Base-by-base conservation (phyloP, 116 monocot species). In the Phalaenopsis hybrid region DNA sequence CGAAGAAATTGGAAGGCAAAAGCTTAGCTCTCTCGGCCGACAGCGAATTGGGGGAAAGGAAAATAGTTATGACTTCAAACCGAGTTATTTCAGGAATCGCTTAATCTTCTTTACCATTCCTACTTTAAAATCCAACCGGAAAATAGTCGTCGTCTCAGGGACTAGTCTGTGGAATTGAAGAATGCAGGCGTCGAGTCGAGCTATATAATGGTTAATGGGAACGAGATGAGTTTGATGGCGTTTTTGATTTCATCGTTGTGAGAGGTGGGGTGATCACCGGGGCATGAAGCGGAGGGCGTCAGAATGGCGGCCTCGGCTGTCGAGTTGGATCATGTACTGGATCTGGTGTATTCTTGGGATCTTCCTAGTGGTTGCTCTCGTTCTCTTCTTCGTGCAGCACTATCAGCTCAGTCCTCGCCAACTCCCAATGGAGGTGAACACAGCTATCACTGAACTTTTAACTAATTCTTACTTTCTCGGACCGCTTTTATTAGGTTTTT, bases 211-310 rank as follows among this genome's bases (percentile, higher is more conserved):
- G 13, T 31, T 15, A 37, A 13, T 72, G 28, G 34, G 28, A 72
- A 2, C 72, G 16, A 72, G 72, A 72, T 34, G 16, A 37, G 28
- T n/a, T 34, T 72, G 33, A 13, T 34, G 13, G 72, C 34, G 28
- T 37, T 55, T 55, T 55, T 72, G 8, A 68, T 68, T 72, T 37
- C 15, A 10, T 4, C 0, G 72, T 72, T 34, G 72, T 72, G 72
- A 72, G 72, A 72, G 72, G 72, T 34, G 34, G 72, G 37, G 13
- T 25, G 72, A 72, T 72, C 72, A 18, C 10, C 72, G 15, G 28
- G 33, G 72, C 28, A 72, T 72, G 72, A 72, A 25, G 37, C 72
- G 72, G 13, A 72, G 72, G 72, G 72, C 72, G 72, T 72, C 37
- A 25, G 72, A 72, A 72, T 72, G 72, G 43, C 43, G 43, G 73